Percentiles rank a stretch among this genome's conserved stretches.
phyloP scores from a whole-genome alignment of 768 basidiomycete genomes.

The Pulveroboletus sp. region DNA sequence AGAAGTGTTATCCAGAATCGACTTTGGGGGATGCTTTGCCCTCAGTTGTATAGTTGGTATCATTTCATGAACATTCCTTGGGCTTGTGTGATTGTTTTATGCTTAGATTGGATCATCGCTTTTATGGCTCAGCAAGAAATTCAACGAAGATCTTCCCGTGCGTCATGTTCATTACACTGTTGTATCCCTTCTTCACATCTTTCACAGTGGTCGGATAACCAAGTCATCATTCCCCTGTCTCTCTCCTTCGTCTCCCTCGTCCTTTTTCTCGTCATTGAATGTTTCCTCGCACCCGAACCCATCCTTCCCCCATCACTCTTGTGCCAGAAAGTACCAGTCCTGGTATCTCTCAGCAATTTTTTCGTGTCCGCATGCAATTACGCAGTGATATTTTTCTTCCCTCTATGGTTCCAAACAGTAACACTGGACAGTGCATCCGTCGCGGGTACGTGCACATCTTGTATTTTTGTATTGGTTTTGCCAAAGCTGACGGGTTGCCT shows the following conservation, averaged over 20 bases:
- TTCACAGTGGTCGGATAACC: slow-evolving; percentile 6
- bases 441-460: slow-evolving; percentile 13
- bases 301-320: slow-evolving; percentile 11
- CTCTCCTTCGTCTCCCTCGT: slow-evolving; percentile 6
- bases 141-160: slow-evolving; percentile 13
- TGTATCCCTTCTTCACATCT: neutral
- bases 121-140: slow-evolving; percentile 14
- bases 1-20: slow-evolving; percentile 9
- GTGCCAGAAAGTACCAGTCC: slow-evolving; percentile 3
- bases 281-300: slow-evolving; percentile 6
- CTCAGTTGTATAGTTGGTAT: slow-evolving; percentile 7
- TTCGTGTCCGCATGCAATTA: slow-evolving; percentile 13
- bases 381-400: slow-evolving; percentile 13
- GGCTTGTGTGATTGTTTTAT: neutral
- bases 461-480: too few species aligned
- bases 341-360: slow-evolving; percentile 7
- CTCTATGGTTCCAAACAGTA: slow-evolving; percentile 16
- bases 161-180: neutral
- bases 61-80: neutral
- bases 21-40: slow-evolving; percentile 11
- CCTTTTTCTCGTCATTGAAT: slow-evolving; percentile 8
- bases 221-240: slow-evolving; percentile 7
- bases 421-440: slow-evolving; percentile 7
- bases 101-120: slow-evolving; percentile 11
- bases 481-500: too few species aligned